phyloP scores from a whole-genome alignment of 768 basidiomycete species.

The Tulasnella sp. region DNA sequence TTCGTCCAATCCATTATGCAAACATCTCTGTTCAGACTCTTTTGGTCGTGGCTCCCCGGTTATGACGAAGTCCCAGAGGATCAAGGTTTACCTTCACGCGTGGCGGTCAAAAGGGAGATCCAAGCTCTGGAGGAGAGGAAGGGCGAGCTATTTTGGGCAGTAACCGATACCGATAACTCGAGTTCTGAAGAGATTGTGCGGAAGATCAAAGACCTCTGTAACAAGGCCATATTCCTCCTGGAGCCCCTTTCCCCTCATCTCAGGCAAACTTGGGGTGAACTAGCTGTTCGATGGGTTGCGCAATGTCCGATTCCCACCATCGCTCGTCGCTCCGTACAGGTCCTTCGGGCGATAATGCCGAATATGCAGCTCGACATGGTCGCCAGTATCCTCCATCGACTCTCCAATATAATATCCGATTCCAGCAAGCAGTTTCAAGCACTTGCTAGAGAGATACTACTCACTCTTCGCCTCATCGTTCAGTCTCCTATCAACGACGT shows the following conservation, averaged over 20 bases:
- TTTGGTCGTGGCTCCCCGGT: slow-evolving; percentile 76
- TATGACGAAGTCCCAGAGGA: slow-evolving; percentile 69
- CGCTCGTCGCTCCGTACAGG: slow-evolving; percentile 83
- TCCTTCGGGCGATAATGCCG: slow-evolving; percentile 79
- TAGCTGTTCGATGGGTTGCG: slow-evolving; percentile 81
- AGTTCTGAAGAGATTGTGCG: slow-evolving; percentile 35
- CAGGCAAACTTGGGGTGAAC: slow-evolving; percentile 68
- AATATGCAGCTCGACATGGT: slow-evolving; percentile 66
- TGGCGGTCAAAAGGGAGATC: slow-evolving; percentile 50
- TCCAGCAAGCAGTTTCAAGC: slow-evolving; percentile 71
- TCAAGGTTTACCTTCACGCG: slow-evolving; percentile 43
- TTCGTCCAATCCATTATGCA: slow-evolving; percentile 69
- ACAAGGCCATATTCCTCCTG: slow-evolving; percentile 61
- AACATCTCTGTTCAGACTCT: slow-evolving; percentile 75
- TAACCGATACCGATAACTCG: slow-evolving; percentile 38
- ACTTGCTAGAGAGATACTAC: slow-evolving; percentile 78
- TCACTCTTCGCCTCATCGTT: slow-evolving; percentile 64
- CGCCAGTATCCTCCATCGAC: slow-evolving; percentile 71
- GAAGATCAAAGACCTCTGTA: slow-evolving; percentile 66
- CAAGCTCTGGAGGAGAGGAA: slow-evolving; percentile 56
- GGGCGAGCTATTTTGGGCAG: slow-evolving; percentile 59
- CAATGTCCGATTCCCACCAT: slow-evolving; percentile 79
- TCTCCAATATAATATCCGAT: slow-evolving; percentile 79
- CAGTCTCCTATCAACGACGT: slow-evolving; percentile 54
- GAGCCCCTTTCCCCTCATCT: slow-evolving; percentile 66